Conservation (phyloP, 192 early-diverging fungal species). For the Linnemannia elongata region DNA sequence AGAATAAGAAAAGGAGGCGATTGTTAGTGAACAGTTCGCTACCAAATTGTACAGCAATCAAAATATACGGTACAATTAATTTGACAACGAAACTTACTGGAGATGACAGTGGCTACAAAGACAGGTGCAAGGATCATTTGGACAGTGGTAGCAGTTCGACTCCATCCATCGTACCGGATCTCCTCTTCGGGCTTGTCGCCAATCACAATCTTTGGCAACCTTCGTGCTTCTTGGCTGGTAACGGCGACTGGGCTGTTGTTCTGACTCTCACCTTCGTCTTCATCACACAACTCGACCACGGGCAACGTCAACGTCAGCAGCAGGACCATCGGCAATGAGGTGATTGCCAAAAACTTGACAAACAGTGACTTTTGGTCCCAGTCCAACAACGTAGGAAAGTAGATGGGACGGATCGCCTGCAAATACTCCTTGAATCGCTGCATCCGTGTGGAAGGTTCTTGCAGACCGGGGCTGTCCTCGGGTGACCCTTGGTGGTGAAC, state of each 20-base stretch:
- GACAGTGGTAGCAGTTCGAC: slow-evolving; percentile 68
- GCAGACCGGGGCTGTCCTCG: not conserved
- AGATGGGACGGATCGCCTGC: slow-evolving; percentile 38
- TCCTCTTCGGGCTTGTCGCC: slow-evolving; percentile 18
- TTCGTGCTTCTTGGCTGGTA: not conserved
- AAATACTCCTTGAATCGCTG: slow-evolving; percentile 3
- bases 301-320: slow-evolving; percentile 72
- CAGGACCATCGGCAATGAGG: slow-evolving; percentile 67
- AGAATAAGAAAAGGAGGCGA: not conserved
- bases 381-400: slow-evolving; percentile 71
- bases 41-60: not conserved
- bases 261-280: slow-evolving; percentile 44
- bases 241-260: not conserved
- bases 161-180: slow-evolving; percentile 57
- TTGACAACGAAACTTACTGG: slow-evolving; percentile 19
- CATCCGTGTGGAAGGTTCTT: not conserved
- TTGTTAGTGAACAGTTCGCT: not conserved
- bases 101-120: slow-evolving; percentile 61
- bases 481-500: not conserved
- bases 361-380: slow-evolving; percentile 64
- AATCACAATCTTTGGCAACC: slow-evolving; percentile 33
- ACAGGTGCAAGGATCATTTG: slow-evolving; percentile 71
- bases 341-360: slow-evolving; percentile 62
- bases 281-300: slow-evolving; percentile 66
- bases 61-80: not conserved